Base-by-base conservation (phyloP, 257 asterid species). In the Solanum okadae region DNA sequence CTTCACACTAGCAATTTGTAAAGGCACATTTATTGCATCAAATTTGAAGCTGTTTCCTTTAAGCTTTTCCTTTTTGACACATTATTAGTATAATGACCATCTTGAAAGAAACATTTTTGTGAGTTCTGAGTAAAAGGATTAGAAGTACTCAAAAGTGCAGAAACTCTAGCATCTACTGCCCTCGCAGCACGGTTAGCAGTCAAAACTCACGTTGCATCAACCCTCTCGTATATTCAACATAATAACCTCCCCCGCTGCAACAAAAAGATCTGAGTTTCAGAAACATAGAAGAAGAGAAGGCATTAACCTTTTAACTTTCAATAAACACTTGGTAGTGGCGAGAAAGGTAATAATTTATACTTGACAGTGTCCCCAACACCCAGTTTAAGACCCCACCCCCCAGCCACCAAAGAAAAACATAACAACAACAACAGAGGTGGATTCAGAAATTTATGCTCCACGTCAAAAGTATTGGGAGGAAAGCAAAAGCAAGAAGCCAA, bases 201-300 rank as follows among this genome's bases (percentile, higher is more conserved):
- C 82, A 84, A 84, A 14, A 84, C 59, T 63, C 52, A 38, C 5
- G 44, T 75, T 11, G 82, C 61, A 25, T 84, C 86, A 84, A 52
- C 82, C 88, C 86, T 14, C 83, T 87, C 77, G 12, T 59, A 73
- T 72, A 12, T 86, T 92, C 90, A 94, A 91, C 98, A 94, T 76
- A 94, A 94, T 16, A 90, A 88, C 89, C 96, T 91, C 52, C 93
- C 92, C 27, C 85, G 90, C 94, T 94, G 93, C 90, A 88, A 70
- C 85, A 34, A 81, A 23, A 85, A 34, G 23, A 63, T 84, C 12
- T 65, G 34, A 85, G 23, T 63, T 85, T 63, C 25, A 38, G 18
- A 75, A 35, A 34, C 49, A 33, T 16, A 34, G 25, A 72, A 31
- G 35, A 16, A 33, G n/a, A n/a, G n/a, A 72, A 33, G 77, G 38